Percentiles rank a stretch among this genome's conserved stretches.
phyloP scores from a whole-genome alignment of 805 yeast genomes.

The Brettanomyces sp. region DNA sequence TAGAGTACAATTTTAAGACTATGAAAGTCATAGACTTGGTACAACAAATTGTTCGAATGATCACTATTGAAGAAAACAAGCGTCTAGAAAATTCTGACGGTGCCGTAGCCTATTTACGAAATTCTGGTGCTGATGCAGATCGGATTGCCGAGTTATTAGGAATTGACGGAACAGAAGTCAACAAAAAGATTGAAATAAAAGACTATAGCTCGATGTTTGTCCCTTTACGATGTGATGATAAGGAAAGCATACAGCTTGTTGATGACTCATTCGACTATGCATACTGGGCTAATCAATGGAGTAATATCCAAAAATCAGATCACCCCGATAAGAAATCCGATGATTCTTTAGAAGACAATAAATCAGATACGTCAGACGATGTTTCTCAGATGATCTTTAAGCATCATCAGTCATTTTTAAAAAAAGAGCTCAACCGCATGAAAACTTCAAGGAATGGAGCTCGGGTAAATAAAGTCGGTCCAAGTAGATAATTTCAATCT shows the following conservation, averaged over 20 bases:
- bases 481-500: too few species aligned
- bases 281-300: slow-evolving; percentile 1
- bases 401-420: too few species aligned
- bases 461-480: too few species aligned
- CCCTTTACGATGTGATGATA: slow-evolving; percentile 44
- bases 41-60: slow-evolving; percentile 13
- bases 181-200: slow-evolving; percentile 3
- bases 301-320: neutral
- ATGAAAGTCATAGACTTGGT: slow-evolving; percentile 14
- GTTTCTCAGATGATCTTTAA: too few species aligned
- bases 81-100: neutral
- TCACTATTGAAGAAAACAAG: neutral
- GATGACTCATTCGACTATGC: slow-evolving; percentile 25
- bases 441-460: too few species aligned
- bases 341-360: too few species aligned
- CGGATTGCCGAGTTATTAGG: neutral
- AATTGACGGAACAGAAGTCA: neutral
- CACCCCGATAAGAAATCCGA: too few species aligned
- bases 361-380: too few species aligned
- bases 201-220: slow-evolving; percentile 21
- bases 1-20: slow-evolving; percentile 11
- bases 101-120: neutral
- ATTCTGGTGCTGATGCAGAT: slow-evolving; percentile 1
- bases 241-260: slow-evolving; percentile 37
- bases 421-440: too few species aligned